Percentiles rank a stretch among this genome's conserved stretches.
phyloP scores from a whole-genome alignment of 345 rosid species.

The Noccaea bulbosa region DNA sequence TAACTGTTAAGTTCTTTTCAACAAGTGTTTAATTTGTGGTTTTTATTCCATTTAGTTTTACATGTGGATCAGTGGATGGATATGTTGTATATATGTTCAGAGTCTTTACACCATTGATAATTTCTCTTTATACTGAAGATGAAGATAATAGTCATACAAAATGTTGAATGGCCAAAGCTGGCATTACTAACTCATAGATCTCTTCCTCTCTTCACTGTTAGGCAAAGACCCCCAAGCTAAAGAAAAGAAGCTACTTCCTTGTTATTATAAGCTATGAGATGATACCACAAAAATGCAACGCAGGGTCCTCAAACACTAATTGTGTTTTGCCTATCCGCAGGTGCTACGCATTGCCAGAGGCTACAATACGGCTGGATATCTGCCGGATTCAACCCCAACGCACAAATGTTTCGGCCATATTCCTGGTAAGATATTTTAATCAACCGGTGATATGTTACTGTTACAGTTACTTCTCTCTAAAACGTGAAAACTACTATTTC shows the following conservation, averaged over 20 bases:
- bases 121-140: constrained; percentile 25
- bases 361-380: constrained; percentile 64
- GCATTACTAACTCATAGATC: neutral
- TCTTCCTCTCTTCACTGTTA: constrained; percentile 12
- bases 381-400: constrained; percentile 72
- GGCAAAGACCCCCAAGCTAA: constrained; percentile 4
- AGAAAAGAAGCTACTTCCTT: neutral
- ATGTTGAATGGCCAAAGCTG: constrained; percentile 29
- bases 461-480: neutral
- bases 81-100: too few relatives aligned
- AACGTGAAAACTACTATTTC: too few relatives aligned
- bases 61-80: too few relatives aligned
- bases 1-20: too few relatives aligned
- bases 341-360: constrained; percentile 94
- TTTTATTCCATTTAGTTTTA: too few relatives aligned
- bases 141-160: constrained; percentile 7
- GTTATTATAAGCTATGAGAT: constrained; percentile 30
- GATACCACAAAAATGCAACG: neutral
- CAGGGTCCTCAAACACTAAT: constrained; percentile 49
- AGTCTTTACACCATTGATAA: neutral
- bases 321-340: constrained; percentile 61
- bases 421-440: constrained; percentile 54
- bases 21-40: too few relatives aligned
- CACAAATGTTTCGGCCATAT: constrained; percentile 74
- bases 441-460: neutral